A percentile compares a stretch with the other conserved stretches of the same genome.
Conservation (phyloP, 306 rosid species). For the Sphenostylis stenocarpa region DNA sequence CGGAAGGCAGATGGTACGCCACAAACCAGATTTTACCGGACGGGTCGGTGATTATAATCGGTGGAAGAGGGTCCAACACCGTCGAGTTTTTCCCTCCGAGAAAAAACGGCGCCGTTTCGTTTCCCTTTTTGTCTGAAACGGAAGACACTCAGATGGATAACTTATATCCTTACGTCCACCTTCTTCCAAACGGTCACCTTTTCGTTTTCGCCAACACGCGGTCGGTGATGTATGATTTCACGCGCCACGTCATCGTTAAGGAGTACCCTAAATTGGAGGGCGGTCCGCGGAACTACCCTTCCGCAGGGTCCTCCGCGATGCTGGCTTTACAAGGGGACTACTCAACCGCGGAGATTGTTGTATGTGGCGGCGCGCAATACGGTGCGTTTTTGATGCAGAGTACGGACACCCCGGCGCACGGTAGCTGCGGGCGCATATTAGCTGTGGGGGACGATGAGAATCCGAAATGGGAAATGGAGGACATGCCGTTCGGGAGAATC, state of each 20-base stretch:
- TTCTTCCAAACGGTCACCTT: conserved; percentile 75
- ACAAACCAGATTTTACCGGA: conserved; percentile 80
- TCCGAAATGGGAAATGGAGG: conserved; percentile 70
- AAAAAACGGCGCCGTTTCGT: conserved; percentile 52
- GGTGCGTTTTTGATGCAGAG: conserved; percentile 64
- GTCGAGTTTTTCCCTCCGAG: conserved; percentile 70
- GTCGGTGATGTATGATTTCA: conserved; percentile 59
- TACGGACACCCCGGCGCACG: conserved; percentile 67
- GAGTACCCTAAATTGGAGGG: conserved; percentile 68
- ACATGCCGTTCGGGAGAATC: conserved; percentile 77
- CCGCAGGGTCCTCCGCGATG: conserved; percentile 89
- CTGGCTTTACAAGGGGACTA: conserved; percentile 53
- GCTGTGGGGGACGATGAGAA: conserved; percentile 32
- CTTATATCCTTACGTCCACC: conserved; percentile 80
- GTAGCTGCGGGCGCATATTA: conserved; percentile 69
- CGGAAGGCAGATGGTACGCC: conserved; percentile 71
- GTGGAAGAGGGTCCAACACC: conserved; percentile 69
- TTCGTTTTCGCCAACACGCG: conserved; percentile 81
- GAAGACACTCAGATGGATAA: conserved; percentile 87
- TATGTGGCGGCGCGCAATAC: conserved; percentile 85
- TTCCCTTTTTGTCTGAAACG: conserved; percentile 58
- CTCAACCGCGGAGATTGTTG: conserved; percentile 54
- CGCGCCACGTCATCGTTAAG: conserved; percentile 26
- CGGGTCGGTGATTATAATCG: conserved; percentile 68
- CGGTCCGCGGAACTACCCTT: conserved; percentile 89